Percentiles rank a stretch among this genome's conserved stretches.
phyloP scores from a whole-genome alignment of 192 early-diverging fungal genomes.

The Pilaira anomala region DNA sequence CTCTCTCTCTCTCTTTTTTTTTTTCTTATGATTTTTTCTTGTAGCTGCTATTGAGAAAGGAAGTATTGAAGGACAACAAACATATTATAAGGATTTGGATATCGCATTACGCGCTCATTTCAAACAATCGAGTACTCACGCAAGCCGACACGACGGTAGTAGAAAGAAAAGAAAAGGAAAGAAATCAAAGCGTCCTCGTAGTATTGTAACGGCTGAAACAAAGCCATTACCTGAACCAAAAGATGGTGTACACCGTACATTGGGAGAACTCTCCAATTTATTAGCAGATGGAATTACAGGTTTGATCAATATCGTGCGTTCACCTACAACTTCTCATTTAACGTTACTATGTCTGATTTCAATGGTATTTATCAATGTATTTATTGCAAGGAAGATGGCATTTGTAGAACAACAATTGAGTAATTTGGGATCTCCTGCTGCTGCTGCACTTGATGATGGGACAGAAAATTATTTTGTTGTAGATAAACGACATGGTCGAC shows the following conservation, averaged over 20 bases:
- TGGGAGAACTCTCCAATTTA: no score
- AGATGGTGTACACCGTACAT: neutral
- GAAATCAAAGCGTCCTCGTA: neutral
- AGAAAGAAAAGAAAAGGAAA: conserved; percentile 10
- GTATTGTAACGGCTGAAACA: neutral
- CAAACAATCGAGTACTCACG: neutral
- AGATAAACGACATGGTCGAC: neutral
- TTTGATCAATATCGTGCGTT: neutral
- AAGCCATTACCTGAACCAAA: neutral
- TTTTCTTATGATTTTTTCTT: neutral
- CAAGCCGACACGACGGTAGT: neutral
- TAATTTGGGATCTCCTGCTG: neutral
- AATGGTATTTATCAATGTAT: conserved; percentile 16
- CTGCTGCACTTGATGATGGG: no score
- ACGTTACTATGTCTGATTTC: conserved; percentile 1
- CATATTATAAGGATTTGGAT: conserved; percentile 44
- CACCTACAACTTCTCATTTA: conserved; percentile 1
- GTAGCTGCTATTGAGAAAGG: conserved; percentile 52
- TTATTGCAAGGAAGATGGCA: conserved; percentile 10
- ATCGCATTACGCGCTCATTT: conserved; percentile 39
- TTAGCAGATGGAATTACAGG: neutral
- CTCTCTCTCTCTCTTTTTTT: neutral
- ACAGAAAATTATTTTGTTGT: neutral
- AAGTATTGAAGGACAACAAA: conserved; percentile 43
- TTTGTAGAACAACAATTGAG: conserved; percentile 10